Conservation (phyloP, 768 basidiomycete species). For the Gloeostereum incarnatum region DNA sequence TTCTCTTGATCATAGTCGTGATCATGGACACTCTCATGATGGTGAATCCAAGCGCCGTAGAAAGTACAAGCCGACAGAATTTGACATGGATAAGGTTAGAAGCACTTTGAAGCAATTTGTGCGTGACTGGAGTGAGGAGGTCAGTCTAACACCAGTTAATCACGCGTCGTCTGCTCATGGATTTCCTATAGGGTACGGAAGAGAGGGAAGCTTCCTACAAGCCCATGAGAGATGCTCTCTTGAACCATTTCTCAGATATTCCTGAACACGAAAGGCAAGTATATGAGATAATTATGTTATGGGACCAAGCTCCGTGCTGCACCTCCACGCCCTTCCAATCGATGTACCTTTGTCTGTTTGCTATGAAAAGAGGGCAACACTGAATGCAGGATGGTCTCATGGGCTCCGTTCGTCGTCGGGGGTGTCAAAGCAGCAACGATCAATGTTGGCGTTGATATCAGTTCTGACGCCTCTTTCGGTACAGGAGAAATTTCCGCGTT, state of each 20-base stretch:
- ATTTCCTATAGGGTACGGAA: slow-evolving; percentile 44
- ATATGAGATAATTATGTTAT: no score
- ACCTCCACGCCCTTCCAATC: no score
- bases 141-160: no score
- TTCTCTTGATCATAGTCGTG: slow-evolving; percentile 19
- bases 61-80: slow-evolving; percentile 48
- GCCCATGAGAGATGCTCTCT: slow-evolving; percentile 72
- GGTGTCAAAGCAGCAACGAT: no score
- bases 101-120: slow-evolving; percentile 63
- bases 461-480: no score
- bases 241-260: slow-evolving; percentile 51
- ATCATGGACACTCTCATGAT: slow-evolving; percentile 21
- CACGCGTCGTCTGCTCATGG: slow-evolving; percentile 28
- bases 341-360: no score
- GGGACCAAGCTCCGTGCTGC: no score
- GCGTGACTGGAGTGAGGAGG: slow-evolving; percentile 61
- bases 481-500: slow-evolving; percentile 17
- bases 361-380: no score
- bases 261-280: slow-evolving; percentile 44
- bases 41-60: slow-evolving; percentile 11
- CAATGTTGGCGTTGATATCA: no score
- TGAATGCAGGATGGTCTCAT: no score
- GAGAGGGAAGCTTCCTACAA: slow-evolving; percentile 77
- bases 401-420: no score
- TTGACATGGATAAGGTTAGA: slow-evolving; percentile 41